A percentile compares a stretch with the other conserved stretches of the same genome.
Evolutionary conservation across 805 yeast genomes (phyloP).

Genomic region (Maudiozyma bulderi): DNA sequence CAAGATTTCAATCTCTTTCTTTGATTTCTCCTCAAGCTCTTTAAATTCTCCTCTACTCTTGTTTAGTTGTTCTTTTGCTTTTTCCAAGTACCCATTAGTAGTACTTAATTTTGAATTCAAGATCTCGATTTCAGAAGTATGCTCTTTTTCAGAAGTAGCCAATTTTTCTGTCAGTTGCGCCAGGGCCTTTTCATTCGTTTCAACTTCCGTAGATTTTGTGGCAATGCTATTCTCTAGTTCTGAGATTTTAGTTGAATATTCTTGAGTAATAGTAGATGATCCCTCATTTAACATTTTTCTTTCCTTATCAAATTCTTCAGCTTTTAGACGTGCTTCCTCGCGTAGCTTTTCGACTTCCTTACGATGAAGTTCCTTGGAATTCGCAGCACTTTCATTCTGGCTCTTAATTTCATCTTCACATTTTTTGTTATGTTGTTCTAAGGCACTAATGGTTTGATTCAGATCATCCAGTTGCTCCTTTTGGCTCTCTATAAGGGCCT

Average conservation of each 20-base stretch:
- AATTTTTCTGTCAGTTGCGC: conserved; percentile 6
- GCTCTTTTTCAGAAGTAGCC: not conserved
- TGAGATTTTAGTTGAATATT: conserved; percentile 39
- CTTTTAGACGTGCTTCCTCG: conserved; percentile 31
- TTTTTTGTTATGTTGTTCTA: not conserved
- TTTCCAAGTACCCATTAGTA: not conserved
- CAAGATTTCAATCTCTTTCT: no score
- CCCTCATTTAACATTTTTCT: conserved; percentile 38
- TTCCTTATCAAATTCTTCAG: conserved; percentile 41
- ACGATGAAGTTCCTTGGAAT: not conserved
- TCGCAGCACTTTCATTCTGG: not conserved
- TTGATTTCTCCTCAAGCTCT: no score
- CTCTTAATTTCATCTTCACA: not conserved
- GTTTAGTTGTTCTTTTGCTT: not conserved
- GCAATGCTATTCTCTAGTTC: conserved; percentile 31
- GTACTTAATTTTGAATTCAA: not conserved
- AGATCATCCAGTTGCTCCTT: not conserved
- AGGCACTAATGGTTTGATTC: not conserved
- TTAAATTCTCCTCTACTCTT: not conserved
- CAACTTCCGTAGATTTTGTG: conserved; percentile 2
- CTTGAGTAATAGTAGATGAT: conserved; percentile 41
- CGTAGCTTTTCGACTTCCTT: conserved; percentile 25
- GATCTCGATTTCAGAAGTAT: not conserved
- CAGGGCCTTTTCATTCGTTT: conserved; percentile 9
- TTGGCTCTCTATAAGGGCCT: not conserved